Evolutionary conservation across 2,329 filamentous ascomycete genomes (phyloP).

Genomic region (Botrytis aclada): DNA sequence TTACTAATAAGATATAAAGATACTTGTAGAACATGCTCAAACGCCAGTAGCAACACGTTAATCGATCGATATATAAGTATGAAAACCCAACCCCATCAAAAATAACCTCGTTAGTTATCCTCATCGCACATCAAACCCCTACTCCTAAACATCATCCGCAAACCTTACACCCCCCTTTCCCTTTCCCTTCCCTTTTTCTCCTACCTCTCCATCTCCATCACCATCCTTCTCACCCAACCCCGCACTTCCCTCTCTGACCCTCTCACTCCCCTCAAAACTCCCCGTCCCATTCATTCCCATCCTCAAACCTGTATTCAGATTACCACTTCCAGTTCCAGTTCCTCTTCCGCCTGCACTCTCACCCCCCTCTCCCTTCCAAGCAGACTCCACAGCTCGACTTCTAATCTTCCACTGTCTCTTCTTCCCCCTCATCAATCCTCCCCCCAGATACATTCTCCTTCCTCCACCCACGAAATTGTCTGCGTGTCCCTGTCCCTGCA

Average conservation of each 20-base stretch:
- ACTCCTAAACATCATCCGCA: not conserved
- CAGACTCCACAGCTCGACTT: not conserved
- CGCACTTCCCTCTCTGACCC: not conserved
- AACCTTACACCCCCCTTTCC: conserved; percentile 12
- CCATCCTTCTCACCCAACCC: not conserved
- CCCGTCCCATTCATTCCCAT: not conserved
- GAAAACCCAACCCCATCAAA: not conserved
- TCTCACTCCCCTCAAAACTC: not conserved
- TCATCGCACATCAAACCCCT: not conserved
- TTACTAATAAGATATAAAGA: not conserved
- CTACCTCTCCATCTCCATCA: not conserved
- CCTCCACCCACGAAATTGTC: not conserved
- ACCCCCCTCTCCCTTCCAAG: not conserved
- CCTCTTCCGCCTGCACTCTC: not conserved
- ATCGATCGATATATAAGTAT: not conserved
- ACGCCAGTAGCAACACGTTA: not conserved
- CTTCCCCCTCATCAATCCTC: conserved; percentile 3
- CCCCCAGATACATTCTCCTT: not conserved
- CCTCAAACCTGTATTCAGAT: not conserved
- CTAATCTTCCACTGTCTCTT: conserved; percentile 14
- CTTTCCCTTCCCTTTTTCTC: not conserved
- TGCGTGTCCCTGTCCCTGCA: not conserved
- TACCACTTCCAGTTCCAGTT: not conserved
- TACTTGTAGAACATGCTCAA: not conserved
- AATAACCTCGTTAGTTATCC: no score